Evolutionary conservation across 352 stramenopile genomes (phyloP).

Genomic region (Phytophthora pini): DNA sequence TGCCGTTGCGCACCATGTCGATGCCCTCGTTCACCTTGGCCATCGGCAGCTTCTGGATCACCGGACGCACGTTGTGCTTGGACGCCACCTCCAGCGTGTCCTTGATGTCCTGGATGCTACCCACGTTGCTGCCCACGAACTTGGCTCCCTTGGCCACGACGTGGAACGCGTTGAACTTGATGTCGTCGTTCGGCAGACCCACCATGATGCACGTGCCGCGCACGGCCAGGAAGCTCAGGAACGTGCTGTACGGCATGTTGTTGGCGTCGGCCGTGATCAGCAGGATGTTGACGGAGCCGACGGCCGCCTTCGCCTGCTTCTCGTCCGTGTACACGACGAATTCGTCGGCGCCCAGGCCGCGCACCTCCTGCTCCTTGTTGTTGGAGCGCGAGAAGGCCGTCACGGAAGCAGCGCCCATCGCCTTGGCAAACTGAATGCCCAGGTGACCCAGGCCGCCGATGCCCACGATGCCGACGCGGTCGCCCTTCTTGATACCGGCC

Average conservation of each 20-base stretch:
- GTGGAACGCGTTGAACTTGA: conserved; percentile 57
- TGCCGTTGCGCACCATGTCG: conserved; percentile 49
- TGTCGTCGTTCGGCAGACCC: conserved; percentile 64
- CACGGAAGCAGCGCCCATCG: conserved; percentile 60
- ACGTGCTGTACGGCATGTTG: conserved; percentile 58
- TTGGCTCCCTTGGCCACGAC: conserved; percentile 51
- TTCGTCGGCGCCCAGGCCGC: conserved; percentile 61
- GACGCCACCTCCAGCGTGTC: conserved; percentile 86
- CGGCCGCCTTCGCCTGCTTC: conserved; percentile 33
- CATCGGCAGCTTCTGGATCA: conserved; percentile 63
- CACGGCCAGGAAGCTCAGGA: conserved; percentile 60
- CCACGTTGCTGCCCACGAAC: conserved; percentile 65
- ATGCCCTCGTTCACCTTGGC: conserved; percentile 48
- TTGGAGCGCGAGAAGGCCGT: conserved; percentile 69
- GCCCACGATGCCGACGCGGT: conserved; percentile 76
- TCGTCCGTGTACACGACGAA: conserved; percentile 67
- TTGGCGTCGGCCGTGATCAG: conserved; percentile 73
- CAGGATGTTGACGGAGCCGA: conserved; percentile 67
- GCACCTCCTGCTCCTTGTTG: conserved; percentile 67
- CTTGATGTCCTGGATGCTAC: conserved; percentile 65
- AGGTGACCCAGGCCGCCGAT: conserved; percentile 90
- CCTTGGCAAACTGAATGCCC: conserved; percentile 82
- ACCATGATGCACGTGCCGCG: conserved; percentile 75
- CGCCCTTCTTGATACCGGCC: conserved; percentile 48
- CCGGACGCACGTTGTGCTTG: conserved; percentile 67